These are phyloP conservation scores for Isatis lusitanica DNA, from an alignment of 441 rosid species.

Conservation along the genomic window DNA sequence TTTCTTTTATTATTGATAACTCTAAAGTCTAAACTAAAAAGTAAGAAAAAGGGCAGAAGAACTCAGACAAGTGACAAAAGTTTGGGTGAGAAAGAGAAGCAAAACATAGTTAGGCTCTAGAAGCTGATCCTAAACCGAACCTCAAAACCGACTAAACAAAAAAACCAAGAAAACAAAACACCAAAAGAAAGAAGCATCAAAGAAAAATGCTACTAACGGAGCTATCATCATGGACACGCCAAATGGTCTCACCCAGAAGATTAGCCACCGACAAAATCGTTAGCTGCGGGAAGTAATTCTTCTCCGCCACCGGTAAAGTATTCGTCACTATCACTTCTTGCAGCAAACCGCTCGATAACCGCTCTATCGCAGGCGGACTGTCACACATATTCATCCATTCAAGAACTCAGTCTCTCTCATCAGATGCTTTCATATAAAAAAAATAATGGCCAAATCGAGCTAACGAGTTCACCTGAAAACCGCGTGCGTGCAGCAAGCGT, in stretches of 20 bases:
- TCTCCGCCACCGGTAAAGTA: constrained; percentile 67
- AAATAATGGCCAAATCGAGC: not conserved
- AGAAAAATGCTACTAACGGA: constrained; percentile 77
- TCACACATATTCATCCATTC: not conserved
- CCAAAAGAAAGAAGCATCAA: constrained; percentile 26
- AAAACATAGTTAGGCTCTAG: constrained; percentile 21
- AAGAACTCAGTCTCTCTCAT: not conserved
- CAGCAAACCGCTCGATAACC: constrained; percentile 68
- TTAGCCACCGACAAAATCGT: constrained; percentile 73
- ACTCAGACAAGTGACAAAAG: constrained; percentile 6
- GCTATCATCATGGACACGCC: constrained; percentile 82
- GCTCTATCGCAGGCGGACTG: constrained; percentile 75
- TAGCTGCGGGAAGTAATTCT: constrained; percentile 71
- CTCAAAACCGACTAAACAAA: not conserved
- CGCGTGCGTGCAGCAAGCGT: constrained; percentile 87
- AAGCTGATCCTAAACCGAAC: constrained; percentile 13
- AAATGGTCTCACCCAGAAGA: constrained; percentile 73
- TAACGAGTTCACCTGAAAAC: constrained; percentile 61
- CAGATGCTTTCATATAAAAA: not conserved
- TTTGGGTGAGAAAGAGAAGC: not conserved
- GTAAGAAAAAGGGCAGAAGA: not conserved
- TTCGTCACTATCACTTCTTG: constrained; percentile 80
- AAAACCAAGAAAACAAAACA: not conserved
- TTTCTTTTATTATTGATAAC: not conserved
- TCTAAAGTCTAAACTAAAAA: not conserved